Evolutionary conservation across 2,329 filamentous ascomycete genomes (phyloP), one percentile per base, ranked within the genome.

Genomic region (Beauveria varroae): DNA sequence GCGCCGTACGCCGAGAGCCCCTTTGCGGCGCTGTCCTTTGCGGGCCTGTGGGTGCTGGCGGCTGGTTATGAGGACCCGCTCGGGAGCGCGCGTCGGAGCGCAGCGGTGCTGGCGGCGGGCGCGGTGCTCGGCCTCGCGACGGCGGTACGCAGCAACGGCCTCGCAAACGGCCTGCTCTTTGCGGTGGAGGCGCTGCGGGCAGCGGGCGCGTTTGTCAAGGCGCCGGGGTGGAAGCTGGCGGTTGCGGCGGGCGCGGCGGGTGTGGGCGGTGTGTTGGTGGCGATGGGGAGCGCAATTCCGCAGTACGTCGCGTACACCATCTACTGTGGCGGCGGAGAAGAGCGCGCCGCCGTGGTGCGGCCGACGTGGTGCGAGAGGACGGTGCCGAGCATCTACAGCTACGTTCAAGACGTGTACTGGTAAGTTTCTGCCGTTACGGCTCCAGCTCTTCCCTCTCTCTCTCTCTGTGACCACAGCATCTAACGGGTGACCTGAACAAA

Each of bases 361-460:
- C 83, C 86, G 5, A 83, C 86, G 4, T 99, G 95, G 95, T 99
- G 95, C 72, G 71, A 74, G 22, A 80, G 78, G 20, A 72, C 75
- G n/a, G 65, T 93, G 14, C 95, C 95, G 4, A 96, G 91, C 71
- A 93, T 99, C 63, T 98, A 96, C 74, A 82, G 86, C 0, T 98
- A 89, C 79, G 93, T 98, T 2, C 95, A 99, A 71, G 80, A 81
- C 51, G 80, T 90, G 68, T 98, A 99, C 74, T 99, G 95, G 93
- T 96, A 81, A 73, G 85, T 12, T 74, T 26, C 57, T 60, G 37
- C 41, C 41, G 18, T 47, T 24, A 7, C 14, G 14, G 34, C 34
- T 16, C 34, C 34, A 16, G 12, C 34, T 14, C 34, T 37, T 37
- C 34, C 14, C 5, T 14, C 28, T 9, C 30, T 30, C 28, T 10